Conservation (phyloP, 805 yeast genomes). For the Yamadazyma akitaensis region DNA sequence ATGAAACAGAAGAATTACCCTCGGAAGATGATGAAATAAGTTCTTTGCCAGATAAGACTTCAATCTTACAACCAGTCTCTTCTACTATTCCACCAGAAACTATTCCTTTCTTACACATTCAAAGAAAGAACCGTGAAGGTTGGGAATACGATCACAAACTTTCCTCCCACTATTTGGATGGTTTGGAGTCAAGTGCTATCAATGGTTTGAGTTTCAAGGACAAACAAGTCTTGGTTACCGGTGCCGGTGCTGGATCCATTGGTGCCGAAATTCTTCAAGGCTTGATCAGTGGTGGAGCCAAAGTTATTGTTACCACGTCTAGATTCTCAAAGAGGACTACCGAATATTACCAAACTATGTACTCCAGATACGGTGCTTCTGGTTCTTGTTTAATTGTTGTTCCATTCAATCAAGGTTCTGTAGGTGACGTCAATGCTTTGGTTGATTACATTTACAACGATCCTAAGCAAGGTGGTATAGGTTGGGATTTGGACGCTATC, state of each 20-base stretch:
- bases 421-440: constrained; percentile 85
- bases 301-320: constrained; percentile 93
- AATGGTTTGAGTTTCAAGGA: constrained; percentile 89
- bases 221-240: constrained; percentile 88
- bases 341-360: constrained; percentile 91
- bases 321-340: constrained; percentile 92
- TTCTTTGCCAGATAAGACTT: constrained; percentile 70
- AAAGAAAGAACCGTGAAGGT: constrained; percentile 68
- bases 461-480: constrained; percentile 83
- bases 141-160: constrained; percentile 84
- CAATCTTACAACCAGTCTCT: constrained; percentile 71
- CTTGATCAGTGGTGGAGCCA: constrained; percentile 95
- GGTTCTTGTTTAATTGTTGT: constrained; percentile 93
- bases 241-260: constrained; percentile 98
- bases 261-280: constrained; percentile 98
- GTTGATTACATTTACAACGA: constrained; percentile 82
- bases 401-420: constrained; percentile 98
- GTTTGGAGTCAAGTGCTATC: constrained; percentile 89
- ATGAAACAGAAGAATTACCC: constrained; percentile 35
- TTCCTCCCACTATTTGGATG: constrained; percentile 79
- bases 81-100: constrained; percentile 75
- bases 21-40: constrained; percentile 78
- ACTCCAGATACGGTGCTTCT: constrained; percentile 87
- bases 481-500: constrained; percentile 95
- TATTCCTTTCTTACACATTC: constrained; percentile 91